phyloP scores from a whole-genome alignment of 192 early-diverging fungal species.

The Phlyctochytrium arcticum region DNA sequence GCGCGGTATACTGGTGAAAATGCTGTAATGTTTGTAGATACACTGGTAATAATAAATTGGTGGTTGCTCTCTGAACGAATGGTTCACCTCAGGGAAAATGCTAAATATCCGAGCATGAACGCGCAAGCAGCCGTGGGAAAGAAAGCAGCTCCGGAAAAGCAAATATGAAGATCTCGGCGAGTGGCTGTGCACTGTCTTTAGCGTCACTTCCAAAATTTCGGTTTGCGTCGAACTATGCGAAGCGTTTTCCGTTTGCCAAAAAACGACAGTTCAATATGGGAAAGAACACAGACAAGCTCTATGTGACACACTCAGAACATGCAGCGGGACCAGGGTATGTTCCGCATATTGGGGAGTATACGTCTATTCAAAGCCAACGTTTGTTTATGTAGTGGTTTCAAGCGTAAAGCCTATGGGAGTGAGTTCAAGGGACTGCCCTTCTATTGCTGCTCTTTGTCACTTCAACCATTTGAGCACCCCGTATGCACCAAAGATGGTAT shows the following conservation, averaged over 20 bases:
- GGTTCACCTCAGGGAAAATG: too few species aligned
- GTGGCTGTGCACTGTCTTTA: not conserved
- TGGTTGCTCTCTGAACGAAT: too few species aligned
- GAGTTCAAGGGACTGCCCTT: conserved; percentile 75
- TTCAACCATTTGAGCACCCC: conserved; percentile 81
- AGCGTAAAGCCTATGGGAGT: conserved; percentile 42
- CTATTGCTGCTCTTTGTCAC: conserved; percentile 84
- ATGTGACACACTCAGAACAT: conserved; percentile 82
- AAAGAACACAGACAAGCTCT: conserved; percentile 78
- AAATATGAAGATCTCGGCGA: too few species aligned
- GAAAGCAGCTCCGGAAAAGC: too few species aligned
- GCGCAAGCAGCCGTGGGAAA: too few species aligned
- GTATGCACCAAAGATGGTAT: conserved; percentile 82
- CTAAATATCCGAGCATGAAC: too few species aligned
- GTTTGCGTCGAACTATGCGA: not conserved
- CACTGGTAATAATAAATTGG: too few species aligned
- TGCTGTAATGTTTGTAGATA: too few species aligned
- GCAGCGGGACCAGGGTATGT: conserved; percentile 34
- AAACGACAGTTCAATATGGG: too few species aligned
- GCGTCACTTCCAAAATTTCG: not conserved
- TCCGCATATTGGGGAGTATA: too few species aligned
- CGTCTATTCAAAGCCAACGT: not conserved
- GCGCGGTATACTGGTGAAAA: too few species aligned
- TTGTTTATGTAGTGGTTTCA: conserved; percentile 42
- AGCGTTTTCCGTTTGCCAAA: too few species aligned